Evolutionary conservation across 2,329 filamentous ascomycete species (phyloP), one percentile per base, ranked within the genome.

Genomic region (Fusarium oxysporum): DNA sequence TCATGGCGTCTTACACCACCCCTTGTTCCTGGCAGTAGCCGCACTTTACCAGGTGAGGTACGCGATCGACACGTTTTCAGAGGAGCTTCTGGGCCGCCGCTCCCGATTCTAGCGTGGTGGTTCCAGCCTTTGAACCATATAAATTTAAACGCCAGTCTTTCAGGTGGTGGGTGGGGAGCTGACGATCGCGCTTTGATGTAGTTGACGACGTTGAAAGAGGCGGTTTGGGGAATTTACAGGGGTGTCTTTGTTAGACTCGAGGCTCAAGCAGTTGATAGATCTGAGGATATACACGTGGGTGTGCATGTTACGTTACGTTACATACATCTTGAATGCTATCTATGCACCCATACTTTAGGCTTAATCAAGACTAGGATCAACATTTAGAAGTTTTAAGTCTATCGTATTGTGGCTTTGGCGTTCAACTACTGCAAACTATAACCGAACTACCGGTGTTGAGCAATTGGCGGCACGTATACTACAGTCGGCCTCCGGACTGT

Each of bases 101-200:
- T 67, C 65, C 61, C 57, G 48, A 48, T 33, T 44, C 51, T 70
- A 60, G 56, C 37, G 69, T 41, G 3, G 55, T 65, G 40, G 44
- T 54, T 40, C 57, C 19, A 48, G 21, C 17, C 47, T 70, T 63
- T 67, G 14, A 19, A 19, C 69, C 4, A 25, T 40, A 12, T 21
- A 48, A 57, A 73, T 37, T 30, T 32, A 70, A 62, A 62, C 70
- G 56, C 70, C 65, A 67, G 19, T 9, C 32, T 65, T 51, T 32
- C 43, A 33, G 12, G 23, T 19, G 23, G 37, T 50, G 35, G 21
- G 33, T 30, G 48, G 54, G 53, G 51, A 43, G 40, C 25, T 55
- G 47, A 30, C 6, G 13, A 32, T 3, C 32, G 35, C n/a, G 30
- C 21, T 37, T 53, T 28, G 12, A 37, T 40, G 12, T 35, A 17